These are phyloP conservation scores for Mesembryanthemum crystallinum DNA, from an alignment of 148 eudicot species.

Conservation along the genomic window DNA sequence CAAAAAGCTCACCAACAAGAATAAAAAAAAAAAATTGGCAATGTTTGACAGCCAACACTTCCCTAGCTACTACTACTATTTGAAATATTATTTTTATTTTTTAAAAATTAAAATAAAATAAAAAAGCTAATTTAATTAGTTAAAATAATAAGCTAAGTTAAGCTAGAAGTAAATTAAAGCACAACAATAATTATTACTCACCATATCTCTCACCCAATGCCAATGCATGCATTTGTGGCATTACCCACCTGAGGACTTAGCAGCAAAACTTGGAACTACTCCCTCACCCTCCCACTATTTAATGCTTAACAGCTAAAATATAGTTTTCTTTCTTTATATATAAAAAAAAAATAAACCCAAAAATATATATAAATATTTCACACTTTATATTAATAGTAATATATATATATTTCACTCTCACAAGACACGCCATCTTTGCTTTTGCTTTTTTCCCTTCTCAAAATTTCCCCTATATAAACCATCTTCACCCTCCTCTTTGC, in stretches of 20 bases:
- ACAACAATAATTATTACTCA: constrained; percentile 13
- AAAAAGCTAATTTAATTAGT: not conserved
- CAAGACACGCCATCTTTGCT: constrained; percentile 30
- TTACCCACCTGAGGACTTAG: not conserved
- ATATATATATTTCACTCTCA: constrained; percentile 9
- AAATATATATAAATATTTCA: not conserved
- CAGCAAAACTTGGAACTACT: constrained; percentile 4
- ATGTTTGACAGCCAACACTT: not conserved
- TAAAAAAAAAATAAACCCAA: not conserved
- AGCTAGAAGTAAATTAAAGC: not conserved
- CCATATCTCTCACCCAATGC: constrained; percentile 7
- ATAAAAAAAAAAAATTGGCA: not conserved
- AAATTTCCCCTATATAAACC: constrained; percentile 21
- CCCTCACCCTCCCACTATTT: not conserved
- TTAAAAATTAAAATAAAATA: not conserved
- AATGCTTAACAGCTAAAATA: constrained; percentile 36
- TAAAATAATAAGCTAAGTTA: too few relatives aligned
- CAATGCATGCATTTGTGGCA: constrained; percentile 16
- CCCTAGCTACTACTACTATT: not conserved
- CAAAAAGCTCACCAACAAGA: not conserved
- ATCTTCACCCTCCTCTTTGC: constrained; percentile 6
- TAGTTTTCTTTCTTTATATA: not conserved
- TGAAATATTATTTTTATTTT: too few relatives aligned
- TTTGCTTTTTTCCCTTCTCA: not conserved
- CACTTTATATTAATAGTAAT: not conserved